Evolutionary conservation across 345 rosid genomes (phyloP), one percentile per base, ranked within the genome.

Genomic region (Populus nigra): DNA sequence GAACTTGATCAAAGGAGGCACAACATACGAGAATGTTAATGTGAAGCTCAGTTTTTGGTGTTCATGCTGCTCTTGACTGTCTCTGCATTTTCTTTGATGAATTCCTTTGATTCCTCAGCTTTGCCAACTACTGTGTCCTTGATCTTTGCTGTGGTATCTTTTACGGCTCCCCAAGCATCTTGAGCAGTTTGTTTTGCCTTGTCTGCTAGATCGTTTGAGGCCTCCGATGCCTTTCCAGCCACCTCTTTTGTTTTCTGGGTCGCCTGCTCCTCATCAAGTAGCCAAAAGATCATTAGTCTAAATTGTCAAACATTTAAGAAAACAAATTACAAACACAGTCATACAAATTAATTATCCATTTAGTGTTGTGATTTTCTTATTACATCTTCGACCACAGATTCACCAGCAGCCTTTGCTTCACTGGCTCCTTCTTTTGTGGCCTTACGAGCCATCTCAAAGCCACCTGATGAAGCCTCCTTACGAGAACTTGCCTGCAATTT

Each of bases 101-200:
- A 38, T 49, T 84, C 84, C 65, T 87, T 84, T 1, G 90, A 31
- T 15, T 81, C 86, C 23, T 71, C 79, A 38, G 85, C 83, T 49
- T 71, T 81, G 15, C 76, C 80, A 1, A 18, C 20, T 9, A 82
- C 79, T 8, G 76, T 49, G 49, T 85, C 84, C 71, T 79, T 85
- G 33, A 81, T 73, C 78, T 82, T 80, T 61, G 76, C 69, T 13
- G 87, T 74, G 5, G 85, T 82, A 39, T 82, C 88, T 43, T 82
- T 84, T 43, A 84, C 83, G 3, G 87, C 41, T 5, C 79, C 83
- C 90, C 86, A 84, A 15, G 86, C 87, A 47, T 78, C 86, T 77
- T 82, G 75, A 38, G 67, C 85, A 3, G 79, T 82, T 80, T 85
- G 83, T 69, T 85, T 87, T 10, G 84, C 88, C 43, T 71, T 81